These are phyloP conservation scores for Beauveria bassiana DNA, from an alignment of 2,329 filamentous ascomycete species.

Conservation along the genomic window DNA sequence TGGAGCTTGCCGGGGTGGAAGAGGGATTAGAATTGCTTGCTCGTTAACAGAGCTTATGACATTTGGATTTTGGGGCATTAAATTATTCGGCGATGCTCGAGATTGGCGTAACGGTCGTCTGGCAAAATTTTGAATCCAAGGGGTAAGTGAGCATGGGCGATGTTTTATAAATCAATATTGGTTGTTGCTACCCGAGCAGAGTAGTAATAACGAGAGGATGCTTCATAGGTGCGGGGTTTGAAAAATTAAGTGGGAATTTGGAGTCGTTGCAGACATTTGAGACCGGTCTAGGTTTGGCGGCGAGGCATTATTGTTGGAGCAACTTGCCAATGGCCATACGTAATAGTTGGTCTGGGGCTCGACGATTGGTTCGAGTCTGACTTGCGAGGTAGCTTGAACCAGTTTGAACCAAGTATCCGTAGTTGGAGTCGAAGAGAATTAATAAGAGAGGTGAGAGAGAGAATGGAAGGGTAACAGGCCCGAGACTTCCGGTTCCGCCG, in stretches of 20 bases:
- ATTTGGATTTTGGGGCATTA: too few relatives aligned
- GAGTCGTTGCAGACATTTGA: neutral
- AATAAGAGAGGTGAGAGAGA: neutral
- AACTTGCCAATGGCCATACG: neutral
- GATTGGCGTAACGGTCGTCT: neutral
- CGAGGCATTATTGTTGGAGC: neutral
- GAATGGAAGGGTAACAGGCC: neutral
- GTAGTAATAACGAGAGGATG: neutral
- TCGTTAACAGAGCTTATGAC: neutral
- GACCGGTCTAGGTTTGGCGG: constrained; percentile 4
- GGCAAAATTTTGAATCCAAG: too few relatives aligned
- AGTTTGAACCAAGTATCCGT: too few relatives aligned
- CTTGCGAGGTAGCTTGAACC: too few relatives aligned
- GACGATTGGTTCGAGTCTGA: neutral
- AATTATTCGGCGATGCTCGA: neutral
- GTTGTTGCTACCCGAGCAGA: neutral
- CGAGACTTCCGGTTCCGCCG: neutral
- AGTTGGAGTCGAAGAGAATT: neutral
- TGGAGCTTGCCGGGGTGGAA: neutral
- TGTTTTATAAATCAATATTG: neutral
- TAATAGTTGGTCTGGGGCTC: neutral
- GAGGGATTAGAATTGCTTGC: neutral
- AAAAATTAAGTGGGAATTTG: neutral
- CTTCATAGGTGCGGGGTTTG: neutral
- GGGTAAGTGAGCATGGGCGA: neutral